These are phyloP conservation scores for Lathyrus tuberosus DNA, from an alignment of 306 rosid genomes.

Conservation along the genomic window DNA sequence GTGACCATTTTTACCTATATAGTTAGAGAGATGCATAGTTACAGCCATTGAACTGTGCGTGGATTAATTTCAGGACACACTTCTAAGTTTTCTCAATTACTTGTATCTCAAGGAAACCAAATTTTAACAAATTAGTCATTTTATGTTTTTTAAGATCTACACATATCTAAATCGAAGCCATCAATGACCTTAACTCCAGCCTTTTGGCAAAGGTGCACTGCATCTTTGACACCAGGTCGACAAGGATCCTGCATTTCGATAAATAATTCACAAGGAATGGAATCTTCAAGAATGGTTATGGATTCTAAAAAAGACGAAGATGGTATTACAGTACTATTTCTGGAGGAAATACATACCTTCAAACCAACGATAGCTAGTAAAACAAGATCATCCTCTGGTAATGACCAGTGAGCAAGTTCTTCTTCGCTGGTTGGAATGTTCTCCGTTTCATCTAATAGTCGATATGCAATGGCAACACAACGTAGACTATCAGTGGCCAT, in stretches of 20 bases:
- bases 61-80: background rate
- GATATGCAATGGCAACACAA: constrained; percentile 93
- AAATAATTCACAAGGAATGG: background rate
- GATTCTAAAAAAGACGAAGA: background rate
- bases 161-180: background rate
- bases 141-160: no score
- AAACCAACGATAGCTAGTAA: constrained; percentile 93
- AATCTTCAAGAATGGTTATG: background rate
- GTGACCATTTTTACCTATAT: constrained; percentile 94
- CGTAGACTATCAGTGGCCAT: constrained; percentile 86
- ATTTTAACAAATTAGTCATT: no score
- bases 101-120: no score
- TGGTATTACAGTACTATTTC: background rate
- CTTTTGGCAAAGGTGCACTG: constrained; percentile 78
- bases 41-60: background rate
- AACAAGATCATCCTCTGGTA: constrained; percentile 85
- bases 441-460: constrained; percentile 52
- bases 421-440: constrained; percentile 72
- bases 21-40: background rate
- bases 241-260: constrained; percentile 80
- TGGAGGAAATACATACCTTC: constrained; percentile 56
- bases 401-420: constrained; percentile 67
- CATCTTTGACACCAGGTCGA: constrained; percentile 75
- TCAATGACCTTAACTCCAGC: constrained; percentile 79
- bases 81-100: background rate